phyloP scores from a whole-genome alignment of 805 yeast species.

The Tetrapisispora pingtungensis region DNA sequence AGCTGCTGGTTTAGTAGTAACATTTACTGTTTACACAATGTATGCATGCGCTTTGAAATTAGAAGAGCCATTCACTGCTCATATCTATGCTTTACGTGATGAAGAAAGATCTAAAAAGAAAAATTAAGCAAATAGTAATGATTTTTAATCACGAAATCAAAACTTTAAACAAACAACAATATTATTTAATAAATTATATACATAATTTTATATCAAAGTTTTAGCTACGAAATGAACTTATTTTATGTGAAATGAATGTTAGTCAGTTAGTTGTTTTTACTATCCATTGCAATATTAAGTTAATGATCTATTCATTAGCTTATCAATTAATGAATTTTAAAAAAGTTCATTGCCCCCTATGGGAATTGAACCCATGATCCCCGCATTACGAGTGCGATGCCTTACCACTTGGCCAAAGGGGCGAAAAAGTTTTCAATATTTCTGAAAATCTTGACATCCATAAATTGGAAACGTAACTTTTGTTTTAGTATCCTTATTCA shows the following conservation, averaged over 20 bases:
- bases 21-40: slow-evolving; percentile 68
- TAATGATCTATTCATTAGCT: too few relatives aligned
- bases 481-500: too few relatives aligned
- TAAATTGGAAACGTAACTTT: too few relatives aligned
- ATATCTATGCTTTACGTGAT: slow-evolving; percentile 72
- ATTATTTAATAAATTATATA: too few relatives aligned
- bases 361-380: slow-evolving; percentile 50
- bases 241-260: too few relatives aligned
- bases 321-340: neutral
- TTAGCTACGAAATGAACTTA: too few relatives aligned
- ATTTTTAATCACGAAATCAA: too few relatives aligned
- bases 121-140: slow-evolving; percentile 2
- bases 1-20: slow-evolving; percentile 75
- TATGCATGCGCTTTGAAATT: slow-evolving; percentile 74
- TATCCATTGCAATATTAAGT: too few relatives aligned
- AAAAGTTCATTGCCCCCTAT: slow-evolving; percentile 35
- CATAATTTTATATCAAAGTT: too few relatives aligned
- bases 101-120: slow-evolving; percentile 21
- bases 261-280: too few relatives aligned
- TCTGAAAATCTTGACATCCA: neutral
- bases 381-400: slow-evolving; percentile 52
- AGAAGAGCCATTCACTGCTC: slow-evolving; percentile 94
- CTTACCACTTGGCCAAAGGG: slow-evolving; percentile 49
- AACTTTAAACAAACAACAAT: too few relatives aligned
- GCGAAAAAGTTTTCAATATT: slow-evolving; percentile 17